Evolutionary conservation across 1,284 basidiomycete genomes (phyloP), one percentile per base, ranked within the genome.

Genomic region (Veloboletus limbatus): DNA sequence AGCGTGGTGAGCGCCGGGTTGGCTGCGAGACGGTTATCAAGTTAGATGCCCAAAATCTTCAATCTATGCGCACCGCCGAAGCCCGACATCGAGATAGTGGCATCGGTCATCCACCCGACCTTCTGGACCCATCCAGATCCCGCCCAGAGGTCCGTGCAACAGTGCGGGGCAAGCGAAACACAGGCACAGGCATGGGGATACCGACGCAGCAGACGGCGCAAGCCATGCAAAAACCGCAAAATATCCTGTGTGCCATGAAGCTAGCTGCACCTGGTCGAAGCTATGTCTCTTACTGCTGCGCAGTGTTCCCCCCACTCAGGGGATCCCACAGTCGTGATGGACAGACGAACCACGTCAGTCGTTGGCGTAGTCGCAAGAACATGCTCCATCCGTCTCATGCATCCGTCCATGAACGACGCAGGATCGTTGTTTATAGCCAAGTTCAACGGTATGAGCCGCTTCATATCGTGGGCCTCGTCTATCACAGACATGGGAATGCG

Each of bases 101-200:
- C 83, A 66, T 96, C 92, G 3, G 81, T 77, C 22, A 82, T 63
- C 88, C 90, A 92, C 8, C 85, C 78, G n/a, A 95, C 65, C 59
- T 85, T 85, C 44, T 85, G 76, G 14, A 82, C 65, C 85, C 89
- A 91, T 2, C 81, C 85, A 25, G 71, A 57, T 14, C 77, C 81
- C 34, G 73, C 77, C 76, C 76, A 81, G n/a, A 58, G 55, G 40
- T 79, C 80, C 44, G 69, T 63, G 31, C 78, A 83, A 16, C 82
- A 43, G 54, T 82, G 72, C 17, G 84, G 72, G 0, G 85, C 77
- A 13, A 95, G 69, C 41, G 80, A 81, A 26, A 92, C 65, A 27
- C 87, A 77, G 4, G 81, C 87, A 55, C 87, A 85, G 2, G 76
- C 77, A 39, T 70, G 73, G 35, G 77, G 72, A 60, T 81, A 65